Evolutionary conservation across 2,329 filamentous ascomycete genomes (phyloP).

Genomic region (Pseudocercospora pini-densiflorae): DNA sequence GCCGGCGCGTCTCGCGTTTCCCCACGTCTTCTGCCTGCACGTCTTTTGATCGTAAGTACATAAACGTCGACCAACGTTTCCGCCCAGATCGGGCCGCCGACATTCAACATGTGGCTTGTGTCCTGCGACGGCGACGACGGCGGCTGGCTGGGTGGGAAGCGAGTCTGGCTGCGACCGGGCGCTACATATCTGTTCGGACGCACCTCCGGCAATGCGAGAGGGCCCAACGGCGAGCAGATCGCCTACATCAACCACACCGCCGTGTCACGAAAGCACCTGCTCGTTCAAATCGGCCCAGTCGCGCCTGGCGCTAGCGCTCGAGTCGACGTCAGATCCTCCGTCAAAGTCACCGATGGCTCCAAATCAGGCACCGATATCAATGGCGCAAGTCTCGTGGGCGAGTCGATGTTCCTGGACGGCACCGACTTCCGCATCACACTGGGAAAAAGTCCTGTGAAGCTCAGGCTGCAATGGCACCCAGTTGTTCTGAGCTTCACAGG

Average conservation of each 20-base stretch:
- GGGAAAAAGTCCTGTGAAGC: slow-evolving; percentile 62
- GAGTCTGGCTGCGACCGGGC: slow-evolving; percentile 37
- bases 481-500: slow-evolving; percentile 82
- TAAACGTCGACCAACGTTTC: neutral
- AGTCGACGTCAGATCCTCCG: slow-evolving; percentile 66
- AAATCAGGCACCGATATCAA: slow-evolving; percentile 84
- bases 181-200: slow-evolving; percentile 60
- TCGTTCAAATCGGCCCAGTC: slow-evolving; percentile 72
- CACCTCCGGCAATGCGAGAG: slow-evolving; percentile 61
- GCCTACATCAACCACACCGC: slow-evolving; percentile 77
- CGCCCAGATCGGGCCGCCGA: neutral
- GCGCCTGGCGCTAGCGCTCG: slow-evolving; percentile 63
- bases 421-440: slow-evolving; percentile 67
- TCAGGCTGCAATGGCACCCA: slow-evolving; percentile 68
- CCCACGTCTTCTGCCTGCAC: neutral
- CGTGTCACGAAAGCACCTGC: slow-evolving; percentile 87
- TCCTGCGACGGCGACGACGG: slow-evolving; percentile 61
- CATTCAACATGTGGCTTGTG: slow-evolving; percentile 55
- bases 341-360: slow-evolving; percentile 81
- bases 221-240: slow-evolving; percentile 45
- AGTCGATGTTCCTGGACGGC: slow-evolving; percentile 46
- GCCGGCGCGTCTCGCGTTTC: neutral
- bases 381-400: slow-evolving; percentile 64
- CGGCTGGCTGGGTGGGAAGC: slow-evolving; percentile 57
- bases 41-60: neutral